A percentile compares a stretch with the other conserved stretches of the same genome.
Conservation (phyloP, 768 basidiomycete species). For the Candolleomyces aberdarensis region DNA sequence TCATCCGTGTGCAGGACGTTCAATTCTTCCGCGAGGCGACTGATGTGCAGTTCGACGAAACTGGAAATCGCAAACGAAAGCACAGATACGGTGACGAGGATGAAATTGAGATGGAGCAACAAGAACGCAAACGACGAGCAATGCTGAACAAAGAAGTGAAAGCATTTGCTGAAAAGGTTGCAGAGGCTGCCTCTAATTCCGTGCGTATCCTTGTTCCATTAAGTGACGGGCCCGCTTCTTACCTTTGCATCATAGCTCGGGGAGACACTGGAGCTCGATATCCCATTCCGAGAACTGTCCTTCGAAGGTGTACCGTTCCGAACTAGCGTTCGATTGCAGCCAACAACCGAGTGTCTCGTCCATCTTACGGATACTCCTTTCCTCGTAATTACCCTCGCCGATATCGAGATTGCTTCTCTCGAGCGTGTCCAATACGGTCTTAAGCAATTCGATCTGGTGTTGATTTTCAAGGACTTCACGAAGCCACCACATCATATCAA, state of each 20-base stretch:
- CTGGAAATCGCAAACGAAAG: slow-evolving; percentile 97
- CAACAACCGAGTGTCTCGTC: slow-evolving; percentile 95
- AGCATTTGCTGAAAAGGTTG: slow-evolving; percentile 87
- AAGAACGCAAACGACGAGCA: slow-evolving; percentile 87
- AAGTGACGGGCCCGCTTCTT: background rate
- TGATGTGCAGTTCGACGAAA: slow-evolving; percentile 97
- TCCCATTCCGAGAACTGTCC: slow-evolving; percentile 95
- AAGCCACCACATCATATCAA: slow-evolving; percentile 93
- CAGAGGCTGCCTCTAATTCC: slow-evolving; percentile 74
- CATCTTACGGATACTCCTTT: slow-evolving; percentile 95
- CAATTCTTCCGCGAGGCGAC: slow-evolving; percentile 99
- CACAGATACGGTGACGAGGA: slow-evolving; percentile 98
- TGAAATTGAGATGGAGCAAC: slow-evolving; percentile 98
- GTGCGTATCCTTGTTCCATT: slow-evolving; percentile 41
- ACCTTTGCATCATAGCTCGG: slow-evolving; percentile 41
- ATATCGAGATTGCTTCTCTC: slow-evolving; percentile 95
- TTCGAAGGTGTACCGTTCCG: slow-evolving; percentile 97
- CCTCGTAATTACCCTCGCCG: slow-evolving; percentile 89
- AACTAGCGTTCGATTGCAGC: slow-evolving; percentile 90
- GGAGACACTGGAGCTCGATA: slow-evolving; percentile 87
- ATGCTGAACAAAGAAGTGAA: slow-evolving; percentile 94
- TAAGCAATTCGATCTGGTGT: slow-evolving; percentile 96
- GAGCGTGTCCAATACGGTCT: slow-evolving; percentile 96
- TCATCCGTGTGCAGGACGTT: slow-evolving; percentile 60
- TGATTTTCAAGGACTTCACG: slow-evolving; percentile 96